Conservation (phyloP, 1,284 basidiomycete genomes). For the Pseudozyma pruni region DNA sequence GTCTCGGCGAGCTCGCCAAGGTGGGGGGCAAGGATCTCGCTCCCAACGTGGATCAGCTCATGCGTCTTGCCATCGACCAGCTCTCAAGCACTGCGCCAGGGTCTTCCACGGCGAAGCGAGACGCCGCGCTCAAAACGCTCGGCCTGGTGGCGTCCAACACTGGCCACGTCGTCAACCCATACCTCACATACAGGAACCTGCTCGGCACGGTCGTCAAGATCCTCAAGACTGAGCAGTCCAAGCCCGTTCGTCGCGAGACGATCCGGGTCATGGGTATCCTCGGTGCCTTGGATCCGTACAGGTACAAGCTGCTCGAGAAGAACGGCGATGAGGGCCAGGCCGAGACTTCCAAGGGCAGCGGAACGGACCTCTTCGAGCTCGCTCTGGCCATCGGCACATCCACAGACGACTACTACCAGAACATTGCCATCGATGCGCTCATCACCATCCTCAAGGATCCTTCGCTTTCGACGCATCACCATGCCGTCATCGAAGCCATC, state of each 20-base stretch:
- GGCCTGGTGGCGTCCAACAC: conserved; percentile 96
- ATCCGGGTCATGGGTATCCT: conserved; percentile 94
- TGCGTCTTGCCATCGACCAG: conserved; percentile 88
- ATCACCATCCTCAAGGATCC: conserved; percentile 83
- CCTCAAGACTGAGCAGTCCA: conserved; percentile 82
- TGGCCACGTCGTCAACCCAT: conserved; percentile 90
- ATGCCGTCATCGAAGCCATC: conserved; percentile 91
- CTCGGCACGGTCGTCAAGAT: conserved; percentile 88
- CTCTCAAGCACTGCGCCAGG: conserved; percentile 75
- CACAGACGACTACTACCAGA: conserved; percentile 94
- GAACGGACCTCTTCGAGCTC: conserved; percentile 73
- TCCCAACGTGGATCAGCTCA: conserved; percentile 83
- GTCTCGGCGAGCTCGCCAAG: conserved; percentile 90
- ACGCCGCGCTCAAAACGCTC: conserved; percentile 91
- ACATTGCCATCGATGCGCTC: conserved; percentile 90
- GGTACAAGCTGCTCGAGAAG: conserved; percentile 84
- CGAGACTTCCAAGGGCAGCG: conserved; percentile 70
- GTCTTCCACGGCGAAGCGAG: conserved; percentile 71
- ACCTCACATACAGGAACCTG: conserved; percentile 89
- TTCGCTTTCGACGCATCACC: conserved; percentile 73
- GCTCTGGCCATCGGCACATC: conserved; percentile 70
- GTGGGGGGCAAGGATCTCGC: conserved; percentile 93
- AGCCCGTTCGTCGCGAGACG: conserved; percentile 79
- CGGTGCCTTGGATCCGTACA: conserved; percentile 96
- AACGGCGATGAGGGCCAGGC: conserved; percentile 76